Percentiles rank a stretch among this genome's conserved stretches.
These are phyloP conservation scores for Kodamaea kaohsiungensis DNA, from an alignment of 805 yeast species.

Conservation along the genomic window DNA sequence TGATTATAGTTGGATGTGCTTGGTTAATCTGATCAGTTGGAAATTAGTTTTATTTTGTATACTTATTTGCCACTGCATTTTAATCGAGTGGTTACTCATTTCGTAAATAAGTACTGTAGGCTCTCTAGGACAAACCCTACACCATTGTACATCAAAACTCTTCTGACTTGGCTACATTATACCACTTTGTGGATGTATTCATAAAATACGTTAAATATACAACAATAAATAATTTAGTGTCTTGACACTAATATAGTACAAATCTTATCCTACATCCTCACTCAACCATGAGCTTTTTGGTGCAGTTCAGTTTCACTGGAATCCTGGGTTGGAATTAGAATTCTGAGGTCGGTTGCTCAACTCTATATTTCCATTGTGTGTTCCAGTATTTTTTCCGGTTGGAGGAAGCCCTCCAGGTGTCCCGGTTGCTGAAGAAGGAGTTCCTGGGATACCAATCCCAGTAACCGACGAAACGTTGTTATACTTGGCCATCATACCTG, in stretches of 20 bases:
- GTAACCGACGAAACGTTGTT: background rate
- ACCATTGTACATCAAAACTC: too few relatives aligned
- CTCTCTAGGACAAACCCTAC: too few relatives aligned
- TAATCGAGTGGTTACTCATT: too few relatives aligned
- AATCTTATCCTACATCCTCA: background rate
- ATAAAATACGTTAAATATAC: background rate
- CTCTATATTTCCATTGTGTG: background rate
- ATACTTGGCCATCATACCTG: background rate
- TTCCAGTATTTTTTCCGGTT: background rate
- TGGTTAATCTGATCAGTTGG: too few relatives aligned
- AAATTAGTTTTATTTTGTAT: too few relatives aligned
- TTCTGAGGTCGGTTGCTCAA: background rate
- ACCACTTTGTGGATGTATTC: background rate
- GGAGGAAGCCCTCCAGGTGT: background rate
- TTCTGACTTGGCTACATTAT: too few relatives aligned
- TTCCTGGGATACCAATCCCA: background rate
- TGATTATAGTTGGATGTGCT: too few relatives aligned
- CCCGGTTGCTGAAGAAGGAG: background rate
- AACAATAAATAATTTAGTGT: background rate
- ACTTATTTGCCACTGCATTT: too few relatives aligned
- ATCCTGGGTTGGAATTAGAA: background rate
- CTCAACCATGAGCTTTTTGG: too few relatives aligned
- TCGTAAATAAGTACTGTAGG: too few relatives aligned
- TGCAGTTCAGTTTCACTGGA: background rate
- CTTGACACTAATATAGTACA: conserved; percentile 1